Percentiles rank a stretch among this genome's conserved stretches.
Conservation (phyloP, 495 filamentous ascomycete genomes). For the Pyrenula aspistea region DNA sequence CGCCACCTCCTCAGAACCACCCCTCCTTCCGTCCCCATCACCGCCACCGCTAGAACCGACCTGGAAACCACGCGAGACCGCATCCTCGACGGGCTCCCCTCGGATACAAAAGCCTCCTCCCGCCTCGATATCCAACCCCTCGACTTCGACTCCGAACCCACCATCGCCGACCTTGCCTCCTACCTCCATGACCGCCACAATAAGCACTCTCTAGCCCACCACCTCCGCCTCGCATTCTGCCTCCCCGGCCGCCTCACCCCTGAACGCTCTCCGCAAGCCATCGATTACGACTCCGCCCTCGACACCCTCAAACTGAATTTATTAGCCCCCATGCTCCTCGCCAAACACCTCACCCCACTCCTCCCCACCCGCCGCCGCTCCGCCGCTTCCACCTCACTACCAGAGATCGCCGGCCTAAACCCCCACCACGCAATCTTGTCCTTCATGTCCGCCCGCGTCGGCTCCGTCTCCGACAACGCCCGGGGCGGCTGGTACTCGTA, state of each 20-base stretch:
- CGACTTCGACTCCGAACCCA: conserved; percentile 13
- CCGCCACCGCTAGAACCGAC: conserved; percentile 58
- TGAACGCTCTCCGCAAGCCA: conserved; percentile 56
- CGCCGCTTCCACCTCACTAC: conserved; percentile 8
- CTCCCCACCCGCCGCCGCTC: conserved; percentile 40
- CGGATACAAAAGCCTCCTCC: not conserved
- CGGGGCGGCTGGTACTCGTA: conserved; percentile 70
- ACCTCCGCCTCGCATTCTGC: conserved; percentile 58
- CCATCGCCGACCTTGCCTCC: conserved; percentile 24
- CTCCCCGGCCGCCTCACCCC: conserved; percentile 64
- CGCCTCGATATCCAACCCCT: not conserved
- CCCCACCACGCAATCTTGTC: conserved; percentile 47
- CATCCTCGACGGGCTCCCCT: conserved; percentile 36
- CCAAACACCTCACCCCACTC: conserved; percentile 60
- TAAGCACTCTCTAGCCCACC: conserved; percentile 35
- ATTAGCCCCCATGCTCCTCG: conserved; percentile 60
- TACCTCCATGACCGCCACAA: conserved; percentile 17
- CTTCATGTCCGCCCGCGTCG: conserved; percentile 66
- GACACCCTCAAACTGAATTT: conserved; percentile 57
- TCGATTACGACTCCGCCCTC: conserved; percentile 42
- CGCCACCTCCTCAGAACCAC: conserved; percentile 54
- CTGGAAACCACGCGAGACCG: conserved; percentile 33
- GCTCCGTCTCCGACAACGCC: conserved; percentile 56
- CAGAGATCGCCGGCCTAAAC: conserved; percentile 2
- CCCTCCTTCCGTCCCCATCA: conserved; percentile 40